Percentiles rank a stretch among this genome's conserved stretches.
phyloP scores from a whole-genome alignment of 345 rosid genomes.

The Eucalyptus decipiens region DNA sequence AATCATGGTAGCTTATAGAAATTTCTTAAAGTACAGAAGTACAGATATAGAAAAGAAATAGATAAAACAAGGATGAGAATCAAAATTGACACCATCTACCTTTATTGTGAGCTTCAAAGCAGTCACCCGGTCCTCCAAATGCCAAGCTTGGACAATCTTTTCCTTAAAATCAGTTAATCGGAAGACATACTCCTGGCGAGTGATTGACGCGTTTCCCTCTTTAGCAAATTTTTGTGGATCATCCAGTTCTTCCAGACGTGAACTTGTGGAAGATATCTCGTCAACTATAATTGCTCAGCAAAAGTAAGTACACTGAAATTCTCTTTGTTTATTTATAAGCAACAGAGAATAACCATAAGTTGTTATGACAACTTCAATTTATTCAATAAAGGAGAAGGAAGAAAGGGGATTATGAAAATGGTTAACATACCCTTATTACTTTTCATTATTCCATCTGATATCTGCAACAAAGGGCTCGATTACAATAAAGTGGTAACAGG shows the following conservation, averaged over 20 bases:
- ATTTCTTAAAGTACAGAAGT: neutral
- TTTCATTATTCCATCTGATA: constrained; percentile 52
- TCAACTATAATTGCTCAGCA: constrained; percentile 16
- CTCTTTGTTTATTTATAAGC: neutral
- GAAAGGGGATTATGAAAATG: neutral
- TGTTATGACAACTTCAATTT: neutral
- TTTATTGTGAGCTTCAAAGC: constrained; percentile 73
- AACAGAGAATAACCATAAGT: neutral
- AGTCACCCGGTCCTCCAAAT: constrained; percentile 63
- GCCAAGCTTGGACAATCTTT: constrained; percentile 68
- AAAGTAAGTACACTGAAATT: neutral
- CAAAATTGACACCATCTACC: constrained; percentile 13
- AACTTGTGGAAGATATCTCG: constrained; percentile 30
- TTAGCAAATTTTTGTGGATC: constrained; percentile 39
- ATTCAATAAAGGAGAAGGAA: neutral
- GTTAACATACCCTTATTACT: constrained; percentile 41
- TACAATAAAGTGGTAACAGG: neutral
- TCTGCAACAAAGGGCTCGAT: constrained; percentile 17
- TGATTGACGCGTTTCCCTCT: constrained; percentile 36
- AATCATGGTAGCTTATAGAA: neutral
- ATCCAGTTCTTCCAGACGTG: constrained; percentile 40
- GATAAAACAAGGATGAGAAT: neutral
- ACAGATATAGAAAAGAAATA: neutral
- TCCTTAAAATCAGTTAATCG: constrained; percentile 66
- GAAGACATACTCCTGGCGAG: constrained; percentile 64